Evolutionary conservation across 139 green algal species (phyloP), one percentile per base, ranked within the genome.

Genomic region (Coelastrella sp.): DNA sequence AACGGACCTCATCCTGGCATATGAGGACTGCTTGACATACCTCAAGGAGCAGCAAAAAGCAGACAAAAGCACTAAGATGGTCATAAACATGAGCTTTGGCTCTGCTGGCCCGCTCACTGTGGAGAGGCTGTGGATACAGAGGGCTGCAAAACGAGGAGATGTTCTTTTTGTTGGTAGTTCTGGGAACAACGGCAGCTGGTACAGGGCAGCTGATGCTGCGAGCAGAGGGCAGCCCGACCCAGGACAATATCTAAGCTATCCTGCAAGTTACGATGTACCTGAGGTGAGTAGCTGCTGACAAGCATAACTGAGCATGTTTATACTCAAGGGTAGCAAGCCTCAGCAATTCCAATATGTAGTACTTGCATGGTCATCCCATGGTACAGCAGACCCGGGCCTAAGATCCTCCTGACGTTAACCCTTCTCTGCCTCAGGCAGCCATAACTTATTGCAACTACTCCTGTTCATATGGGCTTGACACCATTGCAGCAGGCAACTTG

Each of bases 21-120:
- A 86, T 38, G 35, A 38, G 34, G 41, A 67, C 67, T 86, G 80
- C 80, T 27, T 69, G 25, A 21, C 15, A 7, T n/a, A 79, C 34
- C 67, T 86, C 3, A 72, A 64, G 21, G 30, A 60, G 80, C 64
- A 78, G 80, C 48, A 86, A 37, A 32, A 69, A 6, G 19, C 25
- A 27, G 37, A 38, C 50, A 69, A 59, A 67, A 69, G 41, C 9
- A 15, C 32, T 8, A 79, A 68, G 5, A 86, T 86, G 80, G 80
- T 86, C 5, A 53, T 86, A 35, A 73, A 67, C 35, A 86, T 86
- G 67, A 80, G 67, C 51, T 86, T 38, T 45, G 80, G 80, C 17
- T 80, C 66, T 48, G 67, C 80, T 35, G 80, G 80, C 9, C 80
- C 80, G 1, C 35, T 86, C n/a, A 86, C 80, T 1, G 67, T 86